Evolutionary conservation across 2,329 filamentous ascomycete genomes (phyloP).

Genomic region (Aspergillus thermomutatus): DNA sequence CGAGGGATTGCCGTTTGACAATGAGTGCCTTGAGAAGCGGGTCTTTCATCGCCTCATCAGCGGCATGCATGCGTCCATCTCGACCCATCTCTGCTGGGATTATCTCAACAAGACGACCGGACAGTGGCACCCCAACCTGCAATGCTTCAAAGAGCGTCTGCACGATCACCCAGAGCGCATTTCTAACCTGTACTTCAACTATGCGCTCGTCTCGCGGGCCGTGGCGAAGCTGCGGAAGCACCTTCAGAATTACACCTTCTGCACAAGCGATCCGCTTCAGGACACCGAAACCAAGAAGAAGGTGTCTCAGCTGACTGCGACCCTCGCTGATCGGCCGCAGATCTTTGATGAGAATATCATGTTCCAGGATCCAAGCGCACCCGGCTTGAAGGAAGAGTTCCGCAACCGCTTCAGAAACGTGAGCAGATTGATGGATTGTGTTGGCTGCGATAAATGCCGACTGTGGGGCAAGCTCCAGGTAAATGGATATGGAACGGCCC

Average conservation of each 20-base stretch:
- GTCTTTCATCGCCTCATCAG: constrained; percentile 95
- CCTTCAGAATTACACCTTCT: constrained; percentile 83
- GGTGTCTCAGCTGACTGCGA: constrained; percentile 70
- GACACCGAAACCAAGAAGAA: constrained; percentile 77
- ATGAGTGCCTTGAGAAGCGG: constrained; percentile 96
- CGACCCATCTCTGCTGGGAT: constrained; percentile 91
- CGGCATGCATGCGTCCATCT: constrained; percentile 98
- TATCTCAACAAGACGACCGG: constrained; percentile 94
- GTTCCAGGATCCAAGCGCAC: constrained; percentile 68
- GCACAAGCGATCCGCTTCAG: constrained; percentile 76
- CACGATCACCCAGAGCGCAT: constrained; percentile 84
- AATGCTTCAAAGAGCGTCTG: constrained; percentile 84
- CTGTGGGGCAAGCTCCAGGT: constrained; percentile 98
- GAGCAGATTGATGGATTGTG: constrained; percentile 95
- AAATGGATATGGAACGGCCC: constrained; percentile 85
- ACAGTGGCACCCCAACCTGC: constrained; percentile 83
- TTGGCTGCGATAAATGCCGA: constrained; percentile 96
- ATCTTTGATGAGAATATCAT: constrained; percentile 95
- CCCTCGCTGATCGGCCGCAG: constrained; percentile 63
- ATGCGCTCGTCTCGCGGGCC: constrained; percentile 87
- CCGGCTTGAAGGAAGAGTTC: constrained; percentile 92
- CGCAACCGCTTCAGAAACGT: constrained; percentile 96
- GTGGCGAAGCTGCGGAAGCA: constrained; percentile 85
- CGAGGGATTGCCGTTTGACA: constrained; percentile 69
- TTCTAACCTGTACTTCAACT: constrained; percentile 99